phyloP scores from a whole-genome alignment of 306 rosid species.

The Notholithocarpus densiflorus region DNA sequence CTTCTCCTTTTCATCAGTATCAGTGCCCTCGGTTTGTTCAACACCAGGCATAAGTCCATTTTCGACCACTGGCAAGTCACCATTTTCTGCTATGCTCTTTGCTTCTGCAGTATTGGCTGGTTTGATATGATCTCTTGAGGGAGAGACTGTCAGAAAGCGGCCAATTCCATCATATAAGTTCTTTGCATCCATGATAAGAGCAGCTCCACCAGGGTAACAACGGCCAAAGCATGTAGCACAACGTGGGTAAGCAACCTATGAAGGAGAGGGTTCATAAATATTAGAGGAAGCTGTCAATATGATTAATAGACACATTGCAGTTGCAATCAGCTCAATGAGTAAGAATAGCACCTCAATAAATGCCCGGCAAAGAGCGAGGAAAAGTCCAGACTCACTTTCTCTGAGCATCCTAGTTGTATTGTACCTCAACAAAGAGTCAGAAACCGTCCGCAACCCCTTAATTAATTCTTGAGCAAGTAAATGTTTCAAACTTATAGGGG shows the following conservation, averaged over 20 bases:
- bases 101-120: conserved; percentile 49
- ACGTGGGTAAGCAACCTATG: conserved; percentile 79
- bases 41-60: conserved; percentile 51
- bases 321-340: conserved; percentile 7
- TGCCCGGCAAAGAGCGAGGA: conserved; percentile 90
- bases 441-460: conserved; percentile 73
- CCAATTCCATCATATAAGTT: conserved; percentile 62
- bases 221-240: conserved; percentile 94
- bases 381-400: conserved; percentile 87
- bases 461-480: conserved; percentile 82
- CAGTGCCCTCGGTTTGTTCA: conserved; percentile 36
- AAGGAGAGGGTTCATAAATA: conserved; percentile 1
- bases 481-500: conserved; percentile 81
- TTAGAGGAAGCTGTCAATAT: conserved; percentile 17
- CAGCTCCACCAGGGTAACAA: conserved; percentile 83
- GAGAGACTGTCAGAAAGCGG: conserved; percentile 62
- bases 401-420: conserved; percentile 76
- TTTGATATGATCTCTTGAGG: conserved; percentile 66
- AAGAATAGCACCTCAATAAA: conserved; percentile 64
- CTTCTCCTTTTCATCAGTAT: conserved; percentile 30
- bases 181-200: conserved; percentile 69
- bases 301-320: background rate
- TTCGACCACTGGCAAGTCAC: conserved; percentile 46
- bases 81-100: conserved; percentile 52
- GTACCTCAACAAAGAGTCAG: conserved; percentile 79